A percentile compares a stretch with the other conserved stretches of the same genome.
These are phyloP conservation scores for Ceratobasidium sp. DNA, from an alignment of 1,284 basidiomycete species.

Conservation along the genomic window DNA sequence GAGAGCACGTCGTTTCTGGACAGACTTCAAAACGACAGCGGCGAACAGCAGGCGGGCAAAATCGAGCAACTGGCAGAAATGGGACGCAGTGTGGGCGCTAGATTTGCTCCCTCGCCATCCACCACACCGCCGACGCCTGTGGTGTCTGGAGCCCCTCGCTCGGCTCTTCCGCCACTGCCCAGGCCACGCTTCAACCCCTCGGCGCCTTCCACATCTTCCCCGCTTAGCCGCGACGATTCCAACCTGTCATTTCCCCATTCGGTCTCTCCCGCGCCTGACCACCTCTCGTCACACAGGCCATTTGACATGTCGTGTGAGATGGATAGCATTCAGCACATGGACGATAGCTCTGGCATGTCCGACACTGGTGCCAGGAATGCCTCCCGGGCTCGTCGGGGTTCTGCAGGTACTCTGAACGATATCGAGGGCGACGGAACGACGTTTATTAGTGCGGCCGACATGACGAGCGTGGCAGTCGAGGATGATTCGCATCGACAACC, in stretches of 20 bases:
- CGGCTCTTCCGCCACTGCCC: conserved; percentile 12
- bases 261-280: conserved; percentile 22
- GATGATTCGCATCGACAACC: no score
- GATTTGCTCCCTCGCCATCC: neutral
- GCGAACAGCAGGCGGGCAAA: conserved; percentile 1
- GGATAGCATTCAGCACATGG: conserved; percentile 7
- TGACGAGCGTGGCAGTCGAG: no score
- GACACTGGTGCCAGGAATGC: neutral
- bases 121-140: conserved; percentile 14
- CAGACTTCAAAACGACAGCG: conserved; percentile 22
- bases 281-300: conserved; percentile 9
- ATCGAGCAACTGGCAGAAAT: conserved; percentile 30
- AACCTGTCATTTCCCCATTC: conserved; percentile 26
- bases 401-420: neutral
- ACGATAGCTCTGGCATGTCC: neutral
- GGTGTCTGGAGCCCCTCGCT: neutral
- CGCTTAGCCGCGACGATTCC: conserved; percentile 21
- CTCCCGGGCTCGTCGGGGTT: neutral
- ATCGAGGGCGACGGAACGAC: conserved; percentile 1
- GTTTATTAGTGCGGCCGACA: neutral
- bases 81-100: conserved; percentile 30
- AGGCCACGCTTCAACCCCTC: conserved; percentile 16
- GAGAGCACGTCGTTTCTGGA: conserved; percentile 31
- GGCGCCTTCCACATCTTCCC: conserved; percentile 19
- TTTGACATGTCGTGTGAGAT: conserved; percentile 35